Conservation (phyloP, 208 protist genomes). For the Herpetomonas samuelpessoai region DNA sequence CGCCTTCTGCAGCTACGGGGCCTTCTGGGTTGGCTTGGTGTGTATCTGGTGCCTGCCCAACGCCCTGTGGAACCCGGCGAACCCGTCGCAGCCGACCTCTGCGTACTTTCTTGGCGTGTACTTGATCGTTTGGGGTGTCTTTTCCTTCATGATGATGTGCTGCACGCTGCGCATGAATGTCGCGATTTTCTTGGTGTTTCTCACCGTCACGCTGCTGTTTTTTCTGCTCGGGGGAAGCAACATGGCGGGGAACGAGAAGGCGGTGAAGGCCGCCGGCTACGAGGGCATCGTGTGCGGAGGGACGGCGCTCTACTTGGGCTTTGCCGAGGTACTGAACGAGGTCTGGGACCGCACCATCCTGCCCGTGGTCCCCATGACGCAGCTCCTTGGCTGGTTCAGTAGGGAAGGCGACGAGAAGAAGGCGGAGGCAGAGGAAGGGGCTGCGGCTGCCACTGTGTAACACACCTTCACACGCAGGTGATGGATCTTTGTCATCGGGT, state of each 20-base stretch:
- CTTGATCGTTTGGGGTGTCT: background rate
- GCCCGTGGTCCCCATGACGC: slow-evolving; percentile 11
- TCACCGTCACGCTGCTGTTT: background rate
- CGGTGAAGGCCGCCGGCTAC: slow-evolving; percentile 21
- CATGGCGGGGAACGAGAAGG: slow-evolving; percentile 6
- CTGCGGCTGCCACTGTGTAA: background rate
- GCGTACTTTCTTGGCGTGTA: slow-evolving; percentile 19
- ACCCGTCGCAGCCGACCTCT: background rate
- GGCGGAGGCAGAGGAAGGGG: background rate
- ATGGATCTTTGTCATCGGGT: too few relatives aligned
- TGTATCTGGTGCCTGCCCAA: slow-evolving; percentile 15
- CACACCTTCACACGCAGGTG: too few relatives aligned
- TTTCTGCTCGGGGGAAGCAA: slow-evolving; percentile 22
- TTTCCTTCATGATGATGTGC: background rate
- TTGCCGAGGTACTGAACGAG: slow-evolving; percentile 27
- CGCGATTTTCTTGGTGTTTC: background rate
- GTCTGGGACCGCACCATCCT: slow-evolving; percentile 19
- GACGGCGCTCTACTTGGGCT: slow-evolving; percentile 25
- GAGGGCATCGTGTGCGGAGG: slow-evolving; percentile 27
- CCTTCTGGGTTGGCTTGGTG: slow-evolving; percentile 24
- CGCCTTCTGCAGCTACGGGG: slow-evolving; percentile 15
- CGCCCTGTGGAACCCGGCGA: background rate
- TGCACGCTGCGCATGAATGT: background rate
- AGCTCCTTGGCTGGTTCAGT: background rate
- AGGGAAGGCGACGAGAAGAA: slow-evolving; percentile 1